Evolutionary conservation across 352 stramenopile genomes (phyloP), one percentile per base, ranked within the genome.

Genomic region (Pythium phragmiticola): DNA sequence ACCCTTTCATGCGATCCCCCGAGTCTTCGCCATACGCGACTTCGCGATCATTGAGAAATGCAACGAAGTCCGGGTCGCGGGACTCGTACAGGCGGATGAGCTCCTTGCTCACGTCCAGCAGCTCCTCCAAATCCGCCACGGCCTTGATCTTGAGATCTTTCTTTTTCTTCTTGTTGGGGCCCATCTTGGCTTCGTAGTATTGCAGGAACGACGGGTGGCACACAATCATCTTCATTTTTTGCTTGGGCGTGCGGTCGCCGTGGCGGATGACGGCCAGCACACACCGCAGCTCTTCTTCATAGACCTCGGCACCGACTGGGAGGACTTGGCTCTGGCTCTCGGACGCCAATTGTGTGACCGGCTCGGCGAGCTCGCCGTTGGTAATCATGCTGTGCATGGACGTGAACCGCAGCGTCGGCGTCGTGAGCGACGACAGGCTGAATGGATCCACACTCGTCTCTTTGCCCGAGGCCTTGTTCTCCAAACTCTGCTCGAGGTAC

Each of bases 181-280:
- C 70, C 9, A 85, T 60, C 17, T 77, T 81, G 13, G 82, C 72
- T 58, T 89, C 75, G 62, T 95, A 95, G 59, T 82, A 94, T 47
- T 87, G 60, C 6, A 99, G 65, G 49, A 98, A 96, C n/a, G 78
- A 81, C 26, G 90, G 87, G 63, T 96, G 89, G 52, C 82, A 92
- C 33, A 97, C 86, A 48, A 94, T 85, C 84, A 98, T 98, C 76
- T 99, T 99, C 85, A 99, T 95, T 75, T 99, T 99, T 76, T 99
- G 98, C 83, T 99, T 99, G 5, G 98, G 98, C 9, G 98, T 99
- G 53, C 98, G 84, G 76, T 99, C 98, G 5, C 97, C 98, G 64
- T 99, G 98, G 48, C 98, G 88, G 48, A 99, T 97, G n/a, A 99
- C 93, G 4, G 97, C 97, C 54, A 99, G 93, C 48, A 99, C 98